Conservation (phyloP, 192 early-diverging fungal species). For the Backusella mclennaniae region DNA sequence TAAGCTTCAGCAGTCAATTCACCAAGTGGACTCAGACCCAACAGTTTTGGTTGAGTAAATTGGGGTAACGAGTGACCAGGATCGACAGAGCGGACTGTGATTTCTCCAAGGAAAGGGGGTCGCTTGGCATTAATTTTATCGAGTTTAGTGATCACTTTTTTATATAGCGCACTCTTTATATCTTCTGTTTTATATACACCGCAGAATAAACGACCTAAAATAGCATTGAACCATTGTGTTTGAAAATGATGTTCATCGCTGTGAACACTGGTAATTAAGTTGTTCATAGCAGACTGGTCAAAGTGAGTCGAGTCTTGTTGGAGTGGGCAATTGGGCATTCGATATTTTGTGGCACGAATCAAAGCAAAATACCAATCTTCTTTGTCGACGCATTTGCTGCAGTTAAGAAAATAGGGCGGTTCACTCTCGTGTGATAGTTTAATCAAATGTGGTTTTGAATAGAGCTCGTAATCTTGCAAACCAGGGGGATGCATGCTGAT, state of each 20-base stretch:
- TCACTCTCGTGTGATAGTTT: slow-evolving; percentile 38
- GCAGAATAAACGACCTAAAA: slow-evolving; percentile 80
- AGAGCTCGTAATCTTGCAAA: slow-evolving; percentile 63
- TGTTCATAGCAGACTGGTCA: slow-evolving; percentile 45
- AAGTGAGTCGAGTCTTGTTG: slow-evolving; percentile 42
- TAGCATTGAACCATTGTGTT: slow-evolving; percentile 81
- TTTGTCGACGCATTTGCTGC: slow-evolving; percentile 66
- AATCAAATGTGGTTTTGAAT: slow-evolving; percentile 56
- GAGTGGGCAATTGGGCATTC: slow-evolving; percentile 10
- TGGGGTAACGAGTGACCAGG: slow-evolving; percentile 80
- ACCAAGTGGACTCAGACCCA: slow-evolving; percentile 63
- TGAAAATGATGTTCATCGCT: slow-evolving; percentile 58
- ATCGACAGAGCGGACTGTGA: slow-evolving; percentile 76
- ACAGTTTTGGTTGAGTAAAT: slow-evolving; percentile 75
- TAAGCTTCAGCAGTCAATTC: slow-evolving; percentile 75
- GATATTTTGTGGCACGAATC: slow-evolving; percentile 61
- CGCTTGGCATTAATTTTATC: slow-evolving; percentile 62
- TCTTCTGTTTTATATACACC: slow-evolving; percentile 67
- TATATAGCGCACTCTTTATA: slow-evolving; percentile 58
- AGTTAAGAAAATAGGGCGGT: slow-evolving; percentile 51
- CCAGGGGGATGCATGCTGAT: slow-evolving; percentile 54
- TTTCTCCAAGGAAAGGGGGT: slow-evolving; percentile 76
- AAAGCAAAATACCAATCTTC: slow-evolving; percentile 91
- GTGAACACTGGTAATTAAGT: slow-evolving; percentile 48
- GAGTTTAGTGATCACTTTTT: slow-evolving; percentile 66